Base-by-base conservation (phyloP, 257 asterid genomes). In the Nemophila menziesii region DNA sequence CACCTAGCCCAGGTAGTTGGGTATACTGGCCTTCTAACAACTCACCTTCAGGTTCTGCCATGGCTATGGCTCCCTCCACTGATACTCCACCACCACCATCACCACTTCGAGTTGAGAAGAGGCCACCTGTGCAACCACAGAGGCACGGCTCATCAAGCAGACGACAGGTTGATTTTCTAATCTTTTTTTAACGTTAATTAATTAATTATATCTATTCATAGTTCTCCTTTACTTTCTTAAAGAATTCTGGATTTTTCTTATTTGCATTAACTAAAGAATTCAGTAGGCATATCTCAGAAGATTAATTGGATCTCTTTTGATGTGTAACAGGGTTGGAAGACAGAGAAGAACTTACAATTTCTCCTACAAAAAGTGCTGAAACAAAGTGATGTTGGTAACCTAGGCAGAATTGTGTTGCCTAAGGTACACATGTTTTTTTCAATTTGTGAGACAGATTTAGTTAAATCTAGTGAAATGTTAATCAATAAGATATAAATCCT, bases 361-460 rank as follows among this genome's bases (percentile, higher is more conserved):
- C 62, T 90, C 75, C 69, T 90, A 58, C 99, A 90, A 83, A 90
- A 90, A 61, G 99, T 90, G 45, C 62, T 90, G 71, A 90, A 90
- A 73, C 99, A 90, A 66, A 90, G 99, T 42, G 96, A 90, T 65
- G 96, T 90, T 54, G 99, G 99, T 43, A 81, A 62, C 56, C 73
- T 85, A 4, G 99, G 99, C 43, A 74, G 99, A 60, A 90, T 90
- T 19, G 99, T 90, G 60, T 52, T 90, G 70, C 99, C 99, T 22
- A 90, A 90, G 48, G 99, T 90, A 73, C 20, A 5, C 40, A 15
- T 16, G 29, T 13, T 19, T 16, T 16, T 15, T 17, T 16, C 11
- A 16, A 1, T 1, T 22, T 3, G 4, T 13, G 16, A 2, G 19
- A 3, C 20, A 6, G 33, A 8, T 34, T 34, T 8, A 11, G 18